Evolutionary conservation across 306 rosid genomes (phyloP), one percentile per base, ranked within the genome.

Genomic region (Quercus glauca): DNA sequence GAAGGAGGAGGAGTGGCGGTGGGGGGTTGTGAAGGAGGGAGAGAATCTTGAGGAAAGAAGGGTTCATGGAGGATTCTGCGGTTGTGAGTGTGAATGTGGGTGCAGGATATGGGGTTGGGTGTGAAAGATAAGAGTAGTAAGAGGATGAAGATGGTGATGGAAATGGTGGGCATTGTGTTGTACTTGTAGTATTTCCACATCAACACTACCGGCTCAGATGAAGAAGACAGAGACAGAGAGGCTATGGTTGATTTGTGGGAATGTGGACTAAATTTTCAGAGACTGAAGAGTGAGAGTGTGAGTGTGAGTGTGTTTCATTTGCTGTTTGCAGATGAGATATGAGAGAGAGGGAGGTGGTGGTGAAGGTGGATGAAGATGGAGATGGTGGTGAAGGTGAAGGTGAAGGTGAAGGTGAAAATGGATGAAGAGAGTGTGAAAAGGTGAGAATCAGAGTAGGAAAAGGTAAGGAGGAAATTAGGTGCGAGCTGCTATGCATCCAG

Each of bases 51-150:
- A 0, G 94, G 90, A 3, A 52, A 5, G 3, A 82, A 57, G 1
- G 98, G 98, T 72, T 94, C 88, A 69, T 92, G 98, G 67, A 92
- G 97, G 83, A 85, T 55, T 10, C 99, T 81, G 4, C 94, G 86
- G 68, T 65, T 15, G 26, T 23, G 56, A 56, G 79, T 61, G 10
- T 61, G 67, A 55, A 15, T 19, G 78, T 49, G 5, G 1, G 81
- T 56, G 6, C 69, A 60, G 12, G 81, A 76, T 12, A 70, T 25
- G 37, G 33, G 80, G 13, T 49, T 73, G 55, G 55, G 18, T 53
- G 49, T 53, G n/a, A n/a, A 67, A 31, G 56, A 49, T 18, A 26
- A 19, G 33, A 78, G 60, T 64, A 84, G 25, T 64, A 87, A 14
- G 78, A 82, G 1, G 57, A 57, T 25, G 76, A 52, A 57, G 76